Percentiles rank a stretch among this genome's conserved stretches.
Conservation (phyloP, 1,284 basidiomycete genomes). For the Trichosporon ovoides region DNA sequence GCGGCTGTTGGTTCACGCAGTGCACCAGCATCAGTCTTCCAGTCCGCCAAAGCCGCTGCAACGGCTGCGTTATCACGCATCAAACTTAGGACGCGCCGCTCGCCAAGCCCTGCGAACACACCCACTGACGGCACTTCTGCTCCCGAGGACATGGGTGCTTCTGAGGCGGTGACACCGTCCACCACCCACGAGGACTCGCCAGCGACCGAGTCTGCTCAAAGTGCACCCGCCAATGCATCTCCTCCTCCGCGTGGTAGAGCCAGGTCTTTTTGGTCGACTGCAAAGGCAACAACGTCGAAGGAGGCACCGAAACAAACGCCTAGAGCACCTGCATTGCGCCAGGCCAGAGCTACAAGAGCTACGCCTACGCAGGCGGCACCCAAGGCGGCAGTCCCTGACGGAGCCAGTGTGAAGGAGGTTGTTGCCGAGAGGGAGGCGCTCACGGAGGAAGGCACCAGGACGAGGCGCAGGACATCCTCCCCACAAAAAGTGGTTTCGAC, state of each 20-base stretch:
- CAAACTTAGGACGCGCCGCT: background rate
- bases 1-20: background rate
- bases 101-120: background rate
- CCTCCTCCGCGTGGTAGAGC: background rate
- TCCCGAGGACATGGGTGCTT: background rate
- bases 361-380: no score
- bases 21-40: background rate
- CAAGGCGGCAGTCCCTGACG: no score
- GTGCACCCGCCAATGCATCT: background rate
- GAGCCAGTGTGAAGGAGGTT: no score
- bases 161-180: background rate
- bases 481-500: no score
- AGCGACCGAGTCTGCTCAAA: background rate
- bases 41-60: constrained; percentile 12
- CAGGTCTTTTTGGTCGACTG: background rate
- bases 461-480: no score
- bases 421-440: no score
- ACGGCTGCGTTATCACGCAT: constrained; percentile 8
- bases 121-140: background rate
- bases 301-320: constrained; percentile 1
- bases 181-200: background rate
- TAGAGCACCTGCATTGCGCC: background rate
- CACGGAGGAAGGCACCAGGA: no score
- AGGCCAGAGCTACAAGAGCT: no score
- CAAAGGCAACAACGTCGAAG: background rate